Evolutionary conservation across 75 land plant species (phyloP), one percentile per base, ranked within the genome.

Genomic region (Isoetes taiwanensis): DNA sequence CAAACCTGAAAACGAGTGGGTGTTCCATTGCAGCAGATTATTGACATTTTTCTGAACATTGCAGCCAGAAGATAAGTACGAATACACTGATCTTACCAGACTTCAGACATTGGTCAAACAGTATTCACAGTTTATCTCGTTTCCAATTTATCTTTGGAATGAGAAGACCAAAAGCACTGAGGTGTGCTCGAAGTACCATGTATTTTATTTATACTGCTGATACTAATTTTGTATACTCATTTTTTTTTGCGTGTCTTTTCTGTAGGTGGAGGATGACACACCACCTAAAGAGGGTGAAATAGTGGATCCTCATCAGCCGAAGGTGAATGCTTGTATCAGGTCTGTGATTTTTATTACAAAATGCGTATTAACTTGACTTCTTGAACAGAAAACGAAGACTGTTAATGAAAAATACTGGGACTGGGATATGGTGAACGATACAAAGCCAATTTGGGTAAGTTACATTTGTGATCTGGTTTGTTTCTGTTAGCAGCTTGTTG

Each of bases 361-460:
- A 37, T 37, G 39, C 39, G 9, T 37, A 37, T 37, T 37, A 37
- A 10, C 39, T 9, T 9, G 5, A 25, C 34, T 58, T 31, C 3
- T 27, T 11, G 31, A 83, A 81, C 69, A 73, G 63, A 85, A 61
- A 67, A 87, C 69, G 65, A 90, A 78, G 65, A 81, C 98, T 20
- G 50, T 72, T 11, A 87, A 89, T 23, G 94, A 93, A 70, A 93
- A 93, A 60, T 87, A 81, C 52, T 93, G 81, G 79, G 89, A 84
- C 56, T 93, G 91, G 86, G 98, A 93, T 54, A 62, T 93, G 32
- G 78, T 79, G 2, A 93, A 93, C 68, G 98, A 93, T 57, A 88
- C 95, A 29, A 93, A 93, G 59, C 98, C 98, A 19, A 79, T 93
- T 12, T 93, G 98, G 98, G 98, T 93, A 43, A 75, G 80, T 27